Base-by-base conservation (phyloP, 495 filamentous ascomycete species). In the Platismatia glauca region DNA sequence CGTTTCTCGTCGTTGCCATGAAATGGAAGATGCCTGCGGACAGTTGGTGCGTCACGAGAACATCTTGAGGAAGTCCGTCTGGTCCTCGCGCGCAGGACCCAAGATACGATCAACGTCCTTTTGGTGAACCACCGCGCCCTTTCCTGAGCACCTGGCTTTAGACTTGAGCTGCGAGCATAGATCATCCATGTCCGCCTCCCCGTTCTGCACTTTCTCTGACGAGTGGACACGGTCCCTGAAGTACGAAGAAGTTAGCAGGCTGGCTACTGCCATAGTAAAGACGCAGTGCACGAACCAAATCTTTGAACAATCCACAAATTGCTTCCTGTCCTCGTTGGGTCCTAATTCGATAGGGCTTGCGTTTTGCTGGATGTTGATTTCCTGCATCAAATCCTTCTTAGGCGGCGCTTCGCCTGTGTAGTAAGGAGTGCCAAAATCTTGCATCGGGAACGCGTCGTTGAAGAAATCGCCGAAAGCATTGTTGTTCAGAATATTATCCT, bases 91-190 rank as follows among this genome's bases (percentile, higher is more conserved):
- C 46, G 62, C 68, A 55, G 80, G 82, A 34, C 81, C 84, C 78
- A 95, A 81, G 60, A 92, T 89, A 57, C 79, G 80, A 69, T 95
- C 86, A 68, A 97, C 93, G 71, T 97, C 91, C 48, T 84, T 84
- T 75, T 96, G 83, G 67, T 90, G 87, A 56, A 98, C 88, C 29
- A 97, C 90, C n/a, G 93, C 89, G 34, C 94, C 93, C 33, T 81
- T 84, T 70, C 95, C 94, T 2, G 91, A 95, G 71, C 95, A 99
- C 71, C 92, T 92, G 53, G 95, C 95, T 76, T 99, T 99, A 69
- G 88, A 87, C 62, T 91, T 87, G n/a, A 99, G 82, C 65, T 99
- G 91, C 8, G 87, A 85, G 75, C 95, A 99, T 16, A 99, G 81
- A 59, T 84, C 82, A 71, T 99, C 95, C 67, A 99, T 87, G 67